Evolutionary conservation across 2,329 filamentous ascomycete species (phyloP).

Genomic region (Hysterium pulicare): DNA sequence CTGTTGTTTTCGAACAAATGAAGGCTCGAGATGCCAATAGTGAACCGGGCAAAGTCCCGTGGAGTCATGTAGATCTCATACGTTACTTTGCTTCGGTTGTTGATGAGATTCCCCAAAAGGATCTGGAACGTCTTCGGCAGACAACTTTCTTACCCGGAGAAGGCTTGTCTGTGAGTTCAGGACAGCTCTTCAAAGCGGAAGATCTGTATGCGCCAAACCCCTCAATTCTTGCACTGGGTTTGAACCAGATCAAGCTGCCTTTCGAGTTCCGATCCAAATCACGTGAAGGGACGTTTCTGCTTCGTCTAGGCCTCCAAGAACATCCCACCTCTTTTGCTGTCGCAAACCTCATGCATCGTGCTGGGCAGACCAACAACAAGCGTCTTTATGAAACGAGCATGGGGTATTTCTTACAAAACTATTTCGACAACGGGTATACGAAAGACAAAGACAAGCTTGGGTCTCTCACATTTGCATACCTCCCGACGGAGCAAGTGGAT

Average conservation of each 20-base stretch:
- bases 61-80: conserved; percentile 93
- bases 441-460: conserved; percentile 54
- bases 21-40: conserved; percentile 58
- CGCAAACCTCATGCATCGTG: conserved; percentile 70
- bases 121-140: conserved; percentile 73
- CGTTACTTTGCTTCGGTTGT: conserved; percentile 89
- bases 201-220: conserved; percentile 36
- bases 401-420: conserved; percentile 77
- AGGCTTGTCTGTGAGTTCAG: conserved; percentile 22
- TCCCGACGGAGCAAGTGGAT: conserved; percentile 69
- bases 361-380: conserved; percentile 49
- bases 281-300: conserved; percentile 70
- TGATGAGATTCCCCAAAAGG: conserved; percentile 79
- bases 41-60: conserved; percentile 55
- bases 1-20: conserved; percentile 86
- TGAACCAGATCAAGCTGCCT: conserved; percentile 62
- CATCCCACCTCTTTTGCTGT: conserved; percentile 71
- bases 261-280: conserved; percentile 61
- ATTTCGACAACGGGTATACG: conserved; percentile 73
- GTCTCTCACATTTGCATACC: conserved; percentile 42
- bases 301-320: conserved; percentile 67
- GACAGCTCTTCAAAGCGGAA: conserved; percentile 33
- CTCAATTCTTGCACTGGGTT: conserved; percentile 27
- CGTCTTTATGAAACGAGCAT: conserved; percentile 66
- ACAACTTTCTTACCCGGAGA: conserved; percentile 78